phyloP scores from a whole-genome alignment of 176 grass and related monocot species.

The Oryza longistaminata region DNA sequence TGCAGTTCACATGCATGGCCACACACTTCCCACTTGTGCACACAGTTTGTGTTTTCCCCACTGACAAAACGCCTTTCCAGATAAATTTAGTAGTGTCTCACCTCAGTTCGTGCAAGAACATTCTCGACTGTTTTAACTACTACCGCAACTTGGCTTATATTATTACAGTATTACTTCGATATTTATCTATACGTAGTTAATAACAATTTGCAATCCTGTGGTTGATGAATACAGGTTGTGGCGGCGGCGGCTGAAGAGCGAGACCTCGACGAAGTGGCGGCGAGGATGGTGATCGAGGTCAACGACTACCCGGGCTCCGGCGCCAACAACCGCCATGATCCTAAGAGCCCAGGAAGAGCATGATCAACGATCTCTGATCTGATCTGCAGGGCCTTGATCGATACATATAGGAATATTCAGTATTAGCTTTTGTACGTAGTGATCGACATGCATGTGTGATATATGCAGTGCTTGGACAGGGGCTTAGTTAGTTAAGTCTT shows the following conservation, averaged over 20 bases:
- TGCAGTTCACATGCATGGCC: constrained; percentile 48
- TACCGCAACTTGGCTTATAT: not conserved
- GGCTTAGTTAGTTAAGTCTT: not conserved
- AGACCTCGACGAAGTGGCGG: constrained; percentile 37
- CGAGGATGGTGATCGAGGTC: constrained; percentile 68
- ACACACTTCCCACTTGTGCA: constrained; percentile 28
- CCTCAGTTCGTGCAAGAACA: constrained; percentile 22
- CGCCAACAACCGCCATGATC: constrained; percentile 79
- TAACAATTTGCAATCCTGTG: not conserved
- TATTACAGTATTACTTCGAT: not conserved
- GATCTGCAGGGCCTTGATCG: not conserved
- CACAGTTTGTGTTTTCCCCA: not conserved
- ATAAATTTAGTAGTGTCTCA: not conserved
- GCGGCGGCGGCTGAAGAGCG: not conserved
- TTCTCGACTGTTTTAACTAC: not conserved
- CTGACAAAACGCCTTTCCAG: constrained; percentile 17
- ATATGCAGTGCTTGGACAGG: not conserved
- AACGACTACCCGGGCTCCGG: constrained; percentile 84
- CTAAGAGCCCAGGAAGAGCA: constrained; percentile 62
- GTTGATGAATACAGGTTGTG: not conserved
- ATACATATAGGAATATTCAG: not conserved
- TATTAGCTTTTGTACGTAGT: not conserved
- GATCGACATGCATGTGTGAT: not conserved
- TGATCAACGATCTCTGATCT: not conserved
- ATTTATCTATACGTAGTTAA: not conserved